Evolutionary conservation across 2,329 filamentous ascomycete species (phyloP).

Genomic region (Pezicula carpinea): DNA sequence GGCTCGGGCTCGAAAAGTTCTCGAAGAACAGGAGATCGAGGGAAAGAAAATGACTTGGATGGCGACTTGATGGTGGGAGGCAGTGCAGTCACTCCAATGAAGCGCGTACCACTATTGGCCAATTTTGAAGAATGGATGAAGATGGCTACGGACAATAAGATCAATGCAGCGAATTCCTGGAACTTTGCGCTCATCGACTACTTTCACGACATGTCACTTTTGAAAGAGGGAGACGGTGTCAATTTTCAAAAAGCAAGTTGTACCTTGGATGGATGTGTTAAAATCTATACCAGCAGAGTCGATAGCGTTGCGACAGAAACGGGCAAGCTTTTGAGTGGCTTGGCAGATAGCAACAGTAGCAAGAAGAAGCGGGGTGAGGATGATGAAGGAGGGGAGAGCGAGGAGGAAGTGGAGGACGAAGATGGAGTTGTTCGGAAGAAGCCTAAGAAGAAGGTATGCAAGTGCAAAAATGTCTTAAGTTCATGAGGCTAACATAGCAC

Average conservation of each 20-base stretch:
- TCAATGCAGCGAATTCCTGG: constrained; percentile 97
- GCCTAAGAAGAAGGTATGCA: constrained; percentile 67
- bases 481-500: constrained; percentile 13
- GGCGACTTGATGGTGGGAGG: constrained; percentile 64
- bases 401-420: constrained; percentile 57
- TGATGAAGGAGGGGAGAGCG: constrained; percentile 62
- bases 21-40: constrained; percentile 28
- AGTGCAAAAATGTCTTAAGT: neutral
- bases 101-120: constrained; percentile 88
- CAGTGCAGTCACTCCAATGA: constrained; percentile 85
- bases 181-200: constrained; percentile 99
- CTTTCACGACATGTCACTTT: constrained; percentile 96
- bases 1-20: constrained; percentile 54
- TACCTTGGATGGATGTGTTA: constrained; percentile 95
- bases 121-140: constrained; percentile 99
- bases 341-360: constrained; percentile 77
- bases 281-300: constrained; percentile 97
- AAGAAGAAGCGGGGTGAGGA: constrained; percentile 68
- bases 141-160: constrained; percentile 99
- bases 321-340: constrained; percentile 85
- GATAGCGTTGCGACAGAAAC: constrained; percentile 98
- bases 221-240: constrained; percentile 94
- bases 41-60: constrained; percentile 40
- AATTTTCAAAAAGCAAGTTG: constrained; percentile 99
- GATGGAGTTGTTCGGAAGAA: constrained; percentile 51